phyloP scores from a whole-genome alignment of 2,329 filamentous ascomycete genomes.

The Curvularia hawaiiensis region DNA sequence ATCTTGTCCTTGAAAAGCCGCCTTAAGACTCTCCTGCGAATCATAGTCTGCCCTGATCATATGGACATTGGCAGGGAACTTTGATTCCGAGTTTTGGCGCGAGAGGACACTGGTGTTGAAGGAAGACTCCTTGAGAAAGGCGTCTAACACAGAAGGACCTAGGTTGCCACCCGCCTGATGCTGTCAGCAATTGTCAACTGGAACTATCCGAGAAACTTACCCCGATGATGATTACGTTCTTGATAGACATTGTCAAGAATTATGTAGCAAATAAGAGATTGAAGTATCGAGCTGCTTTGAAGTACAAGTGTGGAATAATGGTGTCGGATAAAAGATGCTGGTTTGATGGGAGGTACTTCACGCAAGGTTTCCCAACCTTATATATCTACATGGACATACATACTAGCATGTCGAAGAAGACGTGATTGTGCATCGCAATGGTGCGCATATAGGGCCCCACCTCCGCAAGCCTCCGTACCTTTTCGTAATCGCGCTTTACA shows the following conservation, averaged over 20 bases:
- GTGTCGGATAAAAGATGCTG: neutral
- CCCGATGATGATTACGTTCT: conserved; percentile 53
- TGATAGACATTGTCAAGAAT: conserved; percentile 40
- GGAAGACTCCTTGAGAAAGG: conserved; percentile 47
- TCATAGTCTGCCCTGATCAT: conserved; percentile 57
- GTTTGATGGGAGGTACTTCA: neutral
- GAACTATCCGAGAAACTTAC: conserved; percentile 29
- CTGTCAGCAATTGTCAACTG: conserved; percentile 11
- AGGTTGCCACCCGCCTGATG: conserved; percentile 49
- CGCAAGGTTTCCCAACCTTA: conserved; percentile 1
- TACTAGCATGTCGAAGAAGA: conserved; percentile 1
- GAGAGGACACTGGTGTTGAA: conserved; percentile 63
- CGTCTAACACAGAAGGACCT: conserved; percentile 49
- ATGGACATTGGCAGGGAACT: conserved; percentile 48
- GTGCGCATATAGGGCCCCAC: conserved; percentile 14
- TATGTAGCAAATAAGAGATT: conserved; percentile 9
- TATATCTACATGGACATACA: conserved; percentile 9
- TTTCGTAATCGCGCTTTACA: conserved; percentile 4
- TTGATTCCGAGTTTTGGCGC: conserved; percentile 53
- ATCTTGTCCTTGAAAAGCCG: conserved; percentile 61
- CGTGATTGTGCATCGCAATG: conserved; percentile 13
- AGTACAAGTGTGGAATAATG: neutral
- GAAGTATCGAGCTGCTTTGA: neutral
- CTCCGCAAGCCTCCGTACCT: conserved; percentile 4
- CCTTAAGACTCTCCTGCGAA: conserved; percentile 54